Percentiles rank a stretch among this genome's conserved stretches.
These are phyloP conservation scores for Prosopis cineraria DNA, from an alignment of 306 rosid species.

Conservation along the genomic window DNA sequence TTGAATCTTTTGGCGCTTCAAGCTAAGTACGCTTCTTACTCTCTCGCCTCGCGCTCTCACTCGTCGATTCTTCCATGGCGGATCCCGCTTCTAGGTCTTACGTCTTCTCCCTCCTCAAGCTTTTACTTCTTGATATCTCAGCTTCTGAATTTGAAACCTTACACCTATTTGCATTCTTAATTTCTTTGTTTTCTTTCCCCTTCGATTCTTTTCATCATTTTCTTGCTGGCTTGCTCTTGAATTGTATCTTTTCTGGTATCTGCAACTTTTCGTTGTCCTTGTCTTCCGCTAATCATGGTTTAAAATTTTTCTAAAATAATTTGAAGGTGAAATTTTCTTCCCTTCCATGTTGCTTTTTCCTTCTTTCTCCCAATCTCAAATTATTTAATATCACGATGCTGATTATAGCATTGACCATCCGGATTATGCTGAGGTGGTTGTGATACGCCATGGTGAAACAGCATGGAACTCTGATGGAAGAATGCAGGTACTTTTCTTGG, in stretches of 20 bases:
- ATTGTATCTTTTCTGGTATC: neutral
- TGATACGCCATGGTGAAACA: slow-evolving; percentile 90
- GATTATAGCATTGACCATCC: slow-evolving; percentile 44
- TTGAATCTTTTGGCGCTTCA: neutral
- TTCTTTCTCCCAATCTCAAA: slow-evolving; percentile 9
- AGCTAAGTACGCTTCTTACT: neutral
- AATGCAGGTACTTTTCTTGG: slow-evolving; percentile 60
- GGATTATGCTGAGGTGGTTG: slow-evolving; percentile 68
- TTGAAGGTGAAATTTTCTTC: neutral
- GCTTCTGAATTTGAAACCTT: neutral
- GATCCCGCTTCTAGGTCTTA: slow-evolving; percentile 55
- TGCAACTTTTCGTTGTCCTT: neutral
- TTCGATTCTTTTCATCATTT: neutral
- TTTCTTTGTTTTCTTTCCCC: neutral
- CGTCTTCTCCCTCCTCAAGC: slow-evolving; percentile 1
- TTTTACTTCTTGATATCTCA: neutral
- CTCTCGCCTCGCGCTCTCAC: slow-evolving; percentile 28
- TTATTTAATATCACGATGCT: slow-evolving; percentile 27
- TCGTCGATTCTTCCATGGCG: slow-evolving; percentile 43
- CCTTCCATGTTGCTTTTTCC: neutral
- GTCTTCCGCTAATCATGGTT: neutral
- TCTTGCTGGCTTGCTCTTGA: neutral
- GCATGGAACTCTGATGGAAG: slow-evolving; percentile 72
- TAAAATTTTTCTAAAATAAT: neutral
- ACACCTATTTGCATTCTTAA: neutral